Evolutionary conservation across 1,284 basidiomycete genomes (phyloP).

Genomic region (Athelia psychrophila): DNA sequence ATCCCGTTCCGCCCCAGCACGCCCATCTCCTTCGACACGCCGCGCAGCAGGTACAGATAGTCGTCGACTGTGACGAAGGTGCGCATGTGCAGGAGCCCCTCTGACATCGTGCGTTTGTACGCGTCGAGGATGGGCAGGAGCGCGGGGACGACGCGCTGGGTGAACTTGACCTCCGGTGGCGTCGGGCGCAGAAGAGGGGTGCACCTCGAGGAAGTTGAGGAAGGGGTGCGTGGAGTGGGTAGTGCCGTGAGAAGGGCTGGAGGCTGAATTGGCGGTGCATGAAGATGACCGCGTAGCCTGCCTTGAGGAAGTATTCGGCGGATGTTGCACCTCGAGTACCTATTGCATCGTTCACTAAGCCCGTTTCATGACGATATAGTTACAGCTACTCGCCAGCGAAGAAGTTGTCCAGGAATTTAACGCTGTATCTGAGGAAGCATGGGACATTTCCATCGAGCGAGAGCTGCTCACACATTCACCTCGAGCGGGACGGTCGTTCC

Average conservation of each 20-base stretch:
- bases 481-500: slow-evolving; percentile 95
- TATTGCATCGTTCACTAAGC: slow-evolving; percentile 22
- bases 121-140: slow-evolving; percentile 75
- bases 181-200: slow-evolving; percentile 33
- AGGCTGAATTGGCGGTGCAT: slow-evolving; percentile 97
- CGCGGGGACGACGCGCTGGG: slow-evolving; percentile 54
- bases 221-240: slow-evolving; percentile 97
- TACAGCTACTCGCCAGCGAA: slow-evolving; percentile 79
- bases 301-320: slow-evolving; percentile 94
- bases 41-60: slow-evolving; percentile 90
- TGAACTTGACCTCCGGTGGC: slow-evolving; percentile 57
- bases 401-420: slow-evolving; percentile 98
- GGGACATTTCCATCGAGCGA: too few species aligned
- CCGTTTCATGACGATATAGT: slow-evolving; percentile 5
- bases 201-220: slow-evolving; percentile 90
- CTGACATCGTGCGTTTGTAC: slow-evolving; percentile 79
- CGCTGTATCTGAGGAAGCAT: too few species aligned
- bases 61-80: slow-evolving; percentile 96
- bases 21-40: slow-evolving; percentile 72
- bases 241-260: slow-evolving; percentile 95
- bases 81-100: slow-evolving; percentile 78
- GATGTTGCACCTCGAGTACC: slow-evolving; percentile 96
- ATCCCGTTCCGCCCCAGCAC: slow-evolving; percentile 72
- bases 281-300: slow-evolving; percentile 97
- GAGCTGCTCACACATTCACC: slow-evolving; percentile 94